Evolutionary conservation across 805 yeast species (phyloP).

Genomic region (Ogataea ramenticola): DNA sequence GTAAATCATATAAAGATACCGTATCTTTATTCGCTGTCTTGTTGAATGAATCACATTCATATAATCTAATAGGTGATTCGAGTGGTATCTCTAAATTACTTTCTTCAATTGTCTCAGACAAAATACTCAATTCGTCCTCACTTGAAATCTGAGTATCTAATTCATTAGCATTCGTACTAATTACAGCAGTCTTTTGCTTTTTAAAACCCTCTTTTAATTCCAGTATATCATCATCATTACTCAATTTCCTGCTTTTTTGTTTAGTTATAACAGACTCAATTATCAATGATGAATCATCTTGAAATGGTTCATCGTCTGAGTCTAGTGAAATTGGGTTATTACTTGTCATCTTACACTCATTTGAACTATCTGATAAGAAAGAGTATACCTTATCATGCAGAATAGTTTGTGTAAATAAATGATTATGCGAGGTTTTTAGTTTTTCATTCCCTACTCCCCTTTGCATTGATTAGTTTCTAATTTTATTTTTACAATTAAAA

Average conservation of each 20-base stretch:
- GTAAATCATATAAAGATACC: slow-evolving; percentile 18
- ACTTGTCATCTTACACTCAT: background rate
- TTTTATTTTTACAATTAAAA: background rate
- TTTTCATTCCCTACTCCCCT: no score
- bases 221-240: background rate
- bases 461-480: no score
- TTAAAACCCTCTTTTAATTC: no score
- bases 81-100: no score
- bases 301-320: background rate
- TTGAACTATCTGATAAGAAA: background rate
- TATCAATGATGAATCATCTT: no score
- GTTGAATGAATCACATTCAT: slow-evolving; percentile 18
- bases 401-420: no score
- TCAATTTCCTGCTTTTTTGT: no score
- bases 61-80: slow-evolving; percentile 23
- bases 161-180: background rate
- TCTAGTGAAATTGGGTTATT: background rate
- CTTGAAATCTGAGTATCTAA: background rate
- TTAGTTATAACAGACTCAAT: no score
- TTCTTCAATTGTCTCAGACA: no score
- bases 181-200: slow-evolving; percentile 1
- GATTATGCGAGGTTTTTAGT: no score
- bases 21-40: slow-evolving; percentile 18
- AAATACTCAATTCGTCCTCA: no score
- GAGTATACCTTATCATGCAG: no score